A percentile compares a stretch with the other conserved stretches of the same genome.
These are phyloP conservation scores for Globisporangium canariense DNA, from an alignment of 352 stramenopile genomes.

Conservation along the genomic window DNA sequence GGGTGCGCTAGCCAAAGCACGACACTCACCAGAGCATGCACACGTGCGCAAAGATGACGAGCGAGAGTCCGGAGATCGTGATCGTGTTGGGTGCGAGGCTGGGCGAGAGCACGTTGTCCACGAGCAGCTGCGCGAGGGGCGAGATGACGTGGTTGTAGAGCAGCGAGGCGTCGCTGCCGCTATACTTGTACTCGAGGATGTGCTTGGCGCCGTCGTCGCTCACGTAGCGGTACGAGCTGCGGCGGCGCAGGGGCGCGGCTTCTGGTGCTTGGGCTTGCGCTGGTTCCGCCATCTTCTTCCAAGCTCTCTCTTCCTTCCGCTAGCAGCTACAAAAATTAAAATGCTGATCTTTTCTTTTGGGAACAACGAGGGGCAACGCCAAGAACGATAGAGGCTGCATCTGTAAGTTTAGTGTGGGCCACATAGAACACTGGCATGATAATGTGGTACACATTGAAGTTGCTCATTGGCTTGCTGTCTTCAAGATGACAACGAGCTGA, in stretches of 20 bases:
- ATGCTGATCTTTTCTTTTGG: no score
- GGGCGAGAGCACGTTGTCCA: conserved; percentile 69
- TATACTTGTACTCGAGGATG: conserved; percentile 83
- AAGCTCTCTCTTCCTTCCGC: no score
- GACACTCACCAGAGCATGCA: conserved; percentile 62
- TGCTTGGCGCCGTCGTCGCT: conserved; percentile 63
- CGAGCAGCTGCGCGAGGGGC: conserved; percentile 67
- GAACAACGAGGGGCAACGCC: no score
- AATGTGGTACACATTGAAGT: no score
- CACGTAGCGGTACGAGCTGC: conserved; percentile 56
- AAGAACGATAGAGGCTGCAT: no score
- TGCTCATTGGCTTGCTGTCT: no score
- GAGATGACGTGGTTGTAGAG: conserved; percentile 85
- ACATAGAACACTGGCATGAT: no score
- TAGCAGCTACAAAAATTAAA: no score
- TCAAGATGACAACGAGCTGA: no score
- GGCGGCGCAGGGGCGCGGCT: neutral
- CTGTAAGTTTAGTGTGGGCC: no score
- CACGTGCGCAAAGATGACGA: conserved; percentile 71
- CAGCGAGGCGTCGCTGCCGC: conserved; percentile 74
- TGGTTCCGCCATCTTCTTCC: neutral
- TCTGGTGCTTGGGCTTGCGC: no score
- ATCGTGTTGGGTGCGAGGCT: conserved; percentile 79
- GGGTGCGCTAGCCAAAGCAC: neutral
- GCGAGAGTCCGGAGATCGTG: conserved; percentile 68